A percentile compares a stretch with the other conserved stretches of the same genome.
phyloP scores from a whole-genome alignment of 2,329 filamentous ascomycete species.

The Plenodomus lindquistii region DNA sequence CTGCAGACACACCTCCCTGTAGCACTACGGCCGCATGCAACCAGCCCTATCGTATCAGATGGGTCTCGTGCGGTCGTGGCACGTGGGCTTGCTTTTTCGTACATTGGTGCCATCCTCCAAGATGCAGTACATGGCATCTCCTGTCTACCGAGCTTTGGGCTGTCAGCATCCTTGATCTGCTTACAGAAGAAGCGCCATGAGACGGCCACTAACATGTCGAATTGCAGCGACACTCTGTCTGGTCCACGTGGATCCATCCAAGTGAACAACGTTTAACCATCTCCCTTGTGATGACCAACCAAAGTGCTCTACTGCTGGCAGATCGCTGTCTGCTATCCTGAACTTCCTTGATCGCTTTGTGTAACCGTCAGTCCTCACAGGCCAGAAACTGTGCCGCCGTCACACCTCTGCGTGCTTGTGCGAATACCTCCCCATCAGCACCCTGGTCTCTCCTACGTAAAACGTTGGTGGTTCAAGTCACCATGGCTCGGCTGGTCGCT shows the following conservation, averaged over 20 bases:
- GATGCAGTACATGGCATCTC: too few relatives aligned
- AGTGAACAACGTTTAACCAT: too few relatives aligned
- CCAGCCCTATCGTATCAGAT: too few relatives aligned
- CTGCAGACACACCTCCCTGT: neutral
- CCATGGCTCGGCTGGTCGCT: neutral
- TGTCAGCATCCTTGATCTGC: too few relatives aligned
- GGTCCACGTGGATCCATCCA: neutral
- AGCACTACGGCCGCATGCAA: too few relatives aligned
- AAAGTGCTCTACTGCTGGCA: too few relatives aligned
- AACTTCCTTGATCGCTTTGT: neutral
- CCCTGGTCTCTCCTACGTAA: neutral
- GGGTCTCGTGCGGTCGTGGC: too few relatives aligned
- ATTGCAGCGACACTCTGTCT: too few relatives aligned
- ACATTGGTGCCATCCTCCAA: too few relatives aligned
- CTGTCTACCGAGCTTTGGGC: too few relatives aligned
- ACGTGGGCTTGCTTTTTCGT: too few relatives aligned
- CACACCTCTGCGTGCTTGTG: neutral
- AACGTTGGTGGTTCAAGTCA: neutral
- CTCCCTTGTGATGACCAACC: too few relatives aligned
- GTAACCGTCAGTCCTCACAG: neutral
- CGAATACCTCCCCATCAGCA: neutral
- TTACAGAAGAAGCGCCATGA: neutral
- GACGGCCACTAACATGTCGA: neutral
- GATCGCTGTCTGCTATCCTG: neutral
- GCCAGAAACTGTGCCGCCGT: neutral